Evolutionary conservation across 805 yeast genomes (phyloP).

Genomic region (Wickerhamomyces silvicola): DNA sequence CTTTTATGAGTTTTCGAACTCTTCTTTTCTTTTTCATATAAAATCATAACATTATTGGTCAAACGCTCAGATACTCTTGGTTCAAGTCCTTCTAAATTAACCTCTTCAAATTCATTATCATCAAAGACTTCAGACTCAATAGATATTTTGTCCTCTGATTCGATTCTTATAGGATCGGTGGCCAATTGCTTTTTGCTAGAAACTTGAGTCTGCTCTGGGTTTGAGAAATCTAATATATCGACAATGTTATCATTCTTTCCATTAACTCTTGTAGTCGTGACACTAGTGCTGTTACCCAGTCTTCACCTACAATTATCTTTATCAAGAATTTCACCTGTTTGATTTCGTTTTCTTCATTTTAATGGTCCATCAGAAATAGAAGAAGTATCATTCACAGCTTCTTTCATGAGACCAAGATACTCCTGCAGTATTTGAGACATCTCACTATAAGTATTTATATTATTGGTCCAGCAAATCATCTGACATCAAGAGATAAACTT

Average conservation of each 20-base stretch:
- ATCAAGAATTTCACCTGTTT: background rate
- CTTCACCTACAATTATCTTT: background rate
- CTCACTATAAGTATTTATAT: too few species aligned
- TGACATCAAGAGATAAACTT: too few species aligned
- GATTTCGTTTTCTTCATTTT: conserved; percentile 14
- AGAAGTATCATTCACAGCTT: conserved; percentile 11
- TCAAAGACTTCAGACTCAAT: too few species aligned
- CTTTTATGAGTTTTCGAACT: too few species aligned
- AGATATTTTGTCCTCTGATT: too few species aligned
- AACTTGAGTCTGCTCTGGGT: too few species aligned
- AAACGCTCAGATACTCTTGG: conserved; percentile 15
- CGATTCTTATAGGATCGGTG: too few species aligned
- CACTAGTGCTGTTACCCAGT: background rate
- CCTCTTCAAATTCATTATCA: conserved; percentile 20
- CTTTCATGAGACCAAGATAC: conserved; percentile 15
- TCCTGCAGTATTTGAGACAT: too few species aligned
- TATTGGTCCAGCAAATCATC: too few species aligned
- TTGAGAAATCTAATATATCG: too few species aligned
- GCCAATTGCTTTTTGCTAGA: too few species aligned
- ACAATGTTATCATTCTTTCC: conserved; percentile 24
- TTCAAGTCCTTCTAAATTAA: conserved; percentile 16
- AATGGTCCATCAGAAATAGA: conserved; percentile 19
- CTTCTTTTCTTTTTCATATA: conserved; percentile 10
- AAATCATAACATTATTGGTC: conserved; percentile 11
- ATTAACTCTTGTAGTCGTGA: too few species aligned